Evolutionary conservation across 78 protist genomes (phyloP).

Genomic region (Paratrimastix pyriformis): DNA sequence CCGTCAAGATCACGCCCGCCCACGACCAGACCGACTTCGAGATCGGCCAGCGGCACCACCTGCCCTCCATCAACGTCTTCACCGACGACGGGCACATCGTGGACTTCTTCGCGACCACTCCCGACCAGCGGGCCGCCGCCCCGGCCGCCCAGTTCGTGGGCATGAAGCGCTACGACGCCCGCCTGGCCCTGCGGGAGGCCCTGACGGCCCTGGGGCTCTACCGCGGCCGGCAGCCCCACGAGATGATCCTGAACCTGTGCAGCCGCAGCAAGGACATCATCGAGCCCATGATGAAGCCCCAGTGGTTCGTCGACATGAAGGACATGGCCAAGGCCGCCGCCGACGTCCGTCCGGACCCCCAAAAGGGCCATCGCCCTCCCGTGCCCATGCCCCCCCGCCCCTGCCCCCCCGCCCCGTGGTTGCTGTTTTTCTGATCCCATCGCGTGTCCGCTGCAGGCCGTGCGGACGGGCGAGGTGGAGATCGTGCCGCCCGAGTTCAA

Average conservation of each 20-base stretch:
- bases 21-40: conserved; percentile 95
- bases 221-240: too few relatives aligned
- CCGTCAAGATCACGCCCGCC: conserved; percentile 95
- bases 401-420: too few relatives aligned
- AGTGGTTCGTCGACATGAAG: conserved; percentile 74
- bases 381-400: too few relatives aligned
- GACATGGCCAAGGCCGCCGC: background rate
- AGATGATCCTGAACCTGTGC: conserved; percentile 25
- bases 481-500: background rate
- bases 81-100: conserved; percentile 66
- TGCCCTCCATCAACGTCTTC: conserved; percentile 60
- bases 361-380: too few relatives aligned
- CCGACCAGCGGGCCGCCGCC: too few relatives aligned
- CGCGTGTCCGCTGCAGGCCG: background rate
- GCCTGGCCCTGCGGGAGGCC: conserved; percentile 23
- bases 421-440: background rate
- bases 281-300: conserved; percentile 86
- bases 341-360: too few relatives aligned
- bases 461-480: background rate
- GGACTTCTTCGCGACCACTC: too few relatives aligned
- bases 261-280: conserved; percentile 58
- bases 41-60: conserved; percentile 77
- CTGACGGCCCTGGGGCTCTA: too few relatives aligned
- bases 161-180: conserved; percentile 21
- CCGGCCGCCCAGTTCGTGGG: conserved; percentile 17